Conservation (phyloP, 2,329 filamentous ascomycete species). For the Penicillium polonicum region DNA sequence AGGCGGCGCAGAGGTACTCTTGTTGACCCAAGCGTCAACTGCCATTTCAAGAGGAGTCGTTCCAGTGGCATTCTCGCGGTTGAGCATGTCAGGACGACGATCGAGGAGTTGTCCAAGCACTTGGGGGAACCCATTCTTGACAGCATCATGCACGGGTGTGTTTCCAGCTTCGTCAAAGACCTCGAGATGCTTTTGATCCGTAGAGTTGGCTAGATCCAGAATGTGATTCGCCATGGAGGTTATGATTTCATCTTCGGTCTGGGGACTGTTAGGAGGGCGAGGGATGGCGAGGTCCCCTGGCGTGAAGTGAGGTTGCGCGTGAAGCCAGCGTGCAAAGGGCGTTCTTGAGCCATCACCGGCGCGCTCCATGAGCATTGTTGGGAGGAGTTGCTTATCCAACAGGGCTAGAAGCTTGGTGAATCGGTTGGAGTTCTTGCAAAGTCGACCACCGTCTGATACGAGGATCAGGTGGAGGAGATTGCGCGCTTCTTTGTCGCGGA, state of each 20-base stretch:
- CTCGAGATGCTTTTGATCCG: conserved; percentile 45
- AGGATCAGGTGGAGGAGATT: conserved; percentile 68
- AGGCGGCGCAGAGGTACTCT: conserved; percentile 16
- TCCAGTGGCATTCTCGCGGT: conserved; percentile 73
- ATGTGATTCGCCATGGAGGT: conserved; percentile 51
- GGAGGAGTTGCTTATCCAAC: conserved; percentile 52
- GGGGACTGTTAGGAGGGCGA: conserved; percentile 2
- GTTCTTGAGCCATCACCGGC: conserved; percentile 31
- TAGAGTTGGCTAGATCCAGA: conserved; percentile 56
- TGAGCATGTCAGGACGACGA: conserved; percentile 58
- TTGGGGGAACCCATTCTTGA: conserved; percentile 51
- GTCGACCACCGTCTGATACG: conserved; percentile 27
- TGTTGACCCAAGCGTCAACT: conserved; percentile 28
- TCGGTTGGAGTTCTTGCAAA: conserved; percentile 34
- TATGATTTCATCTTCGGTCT: conserved; percentile 19
- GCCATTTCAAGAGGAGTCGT: conserved; percentile 64
- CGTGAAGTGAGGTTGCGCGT: background rate
- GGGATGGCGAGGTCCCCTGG: background rate
- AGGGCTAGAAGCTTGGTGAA: conserved; percentile 63
- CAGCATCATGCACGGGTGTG: conserved; percentile 42
- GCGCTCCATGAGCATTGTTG: conserved; percentile 34
- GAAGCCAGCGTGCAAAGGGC: conserved; percentile 61
- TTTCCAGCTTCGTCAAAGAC: conserved; percentile 47
- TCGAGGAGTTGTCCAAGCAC: conserved; percentile 56
- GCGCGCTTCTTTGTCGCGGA: conserved; percentile 58